Base-by-base conservation (phyloP, 2,329 filamentous ascomycete species). In the Ceratocystis smalleyi region DNA sequence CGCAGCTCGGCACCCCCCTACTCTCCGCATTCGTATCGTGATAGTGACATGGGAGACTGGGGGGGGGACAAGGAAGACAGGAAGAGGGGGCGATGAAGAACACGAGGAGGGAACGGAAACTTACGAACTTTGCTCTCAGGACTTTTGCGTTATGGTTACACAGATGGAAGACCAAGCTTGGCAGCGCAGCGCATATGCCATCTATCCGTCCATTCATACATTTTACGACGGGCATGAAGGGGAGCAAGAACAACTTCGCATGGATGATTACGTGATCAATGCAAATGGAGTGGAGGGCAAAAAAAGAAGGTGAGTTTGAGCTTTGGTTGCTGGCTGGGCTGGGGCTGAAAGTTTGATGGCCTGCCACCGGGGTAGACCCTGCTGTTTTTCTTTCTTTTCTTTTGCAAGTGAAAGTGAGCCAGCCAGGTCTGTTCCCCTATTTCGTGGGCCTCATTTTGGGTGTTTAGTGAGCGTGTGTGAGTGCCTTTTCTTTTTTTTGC, bases 311-410 rank as follows among this genome's bases (percentile, higher is more conserved):
- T 22, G 8, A 22, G 47, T 12, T 49, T 19, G n/a, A 22, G 47
- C 47, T 10, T 22, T 49, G 47, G 47, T 51, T 51, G 47, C 47
- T 51, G 47, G 47, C 47, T 51, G 47, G 54, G 27, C 54, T 57
- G 27, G 54, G 35, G 54, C 54, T 57, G 54, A 57, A 57, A 57
- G 54, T 57, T 57, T 57, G 54, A 57, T n/a, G 54, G 54, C 32
- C 54, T 10, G 27, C 27, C 54, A 32, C 54, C 15, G 12, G 54
- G 54, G 54, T 57, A 17, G 15, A n/a, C 54, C 54, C 54, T 57
- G 54, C 32, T 35, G 17, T 17, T 19, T 19, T 40, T 15, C 35
- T 40, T 40, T 40, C 6, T 19, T 19, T 40, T 15, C 35, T 40
- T 40, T 40, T 15, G 35, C 35, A 12, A 40, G 35, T 40, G 35